phyloP scores from a whole-genome alignment of 306 rosid genomes.

The Glycine latifolia region DNA sequence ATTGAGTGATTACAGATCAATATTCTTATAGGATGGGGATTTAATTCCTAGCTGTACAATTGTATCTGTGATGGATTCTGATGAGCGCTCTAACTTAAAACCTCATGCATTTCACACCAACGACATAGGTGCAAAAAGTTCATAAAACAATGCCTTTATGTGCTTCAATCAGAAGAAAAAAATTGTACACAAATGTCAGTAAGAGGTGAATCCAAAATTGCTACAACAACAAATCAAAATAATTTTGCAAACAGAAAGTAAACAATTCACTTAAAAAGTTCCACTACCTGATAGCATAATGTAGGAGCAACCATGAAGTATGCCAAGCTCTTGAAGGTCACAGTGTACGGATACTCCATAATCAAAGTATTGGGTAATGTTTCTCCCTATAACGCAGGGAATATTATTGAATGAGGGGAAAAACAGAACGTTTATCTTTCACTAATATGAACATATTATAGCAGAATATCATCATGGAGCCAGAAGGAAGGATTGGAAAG shows the following conservation, averaged over 20 bases:
- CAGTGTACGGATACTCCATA: conserved; percentile 54
- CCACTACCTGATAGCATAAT: conserved; percentile 90
- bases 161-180: conserved; percentile 10
- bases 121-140: conserved; percentile 17
- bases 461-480: conserved; percentile 23
- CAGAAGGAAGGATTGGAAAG: conserved; percentile 1
- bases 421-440: conserved; percentile 10
- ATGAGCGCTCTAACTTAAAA: too few relatives aligned
- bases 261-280: conserved; percentile 31
- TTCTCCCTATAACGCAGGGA: conserved; percentile 56
- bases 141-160: conserved; percentile 20
- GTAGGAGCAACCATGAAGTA: conserved; percentile 99
- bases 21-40: too few relatives aligned
- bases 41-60: too few relatives aligned
- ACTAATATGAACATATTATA: conserved; percentile 30
- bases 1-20: too few relatives aligned
- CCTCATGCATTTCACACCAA: conserved; percentile 28
- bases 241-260: conserved; percentile 14
- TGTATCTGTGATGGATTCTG: too few relatives aligned
- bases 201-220: conserved; percentile 13
- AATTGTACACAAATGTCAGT: conserved; percentile 21
- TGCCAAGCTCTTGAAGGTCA: conserved; percentile 69
- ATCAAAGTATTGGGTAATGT: conserved; percentile 36
- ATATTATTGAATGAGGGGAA: conserved; percentile 28
- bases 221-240: background rate